phyloP scores from a whole-genome alignment of 1,284 basidiomycete genomes.

The Pyrrhoderma lamaoense region DNA sequence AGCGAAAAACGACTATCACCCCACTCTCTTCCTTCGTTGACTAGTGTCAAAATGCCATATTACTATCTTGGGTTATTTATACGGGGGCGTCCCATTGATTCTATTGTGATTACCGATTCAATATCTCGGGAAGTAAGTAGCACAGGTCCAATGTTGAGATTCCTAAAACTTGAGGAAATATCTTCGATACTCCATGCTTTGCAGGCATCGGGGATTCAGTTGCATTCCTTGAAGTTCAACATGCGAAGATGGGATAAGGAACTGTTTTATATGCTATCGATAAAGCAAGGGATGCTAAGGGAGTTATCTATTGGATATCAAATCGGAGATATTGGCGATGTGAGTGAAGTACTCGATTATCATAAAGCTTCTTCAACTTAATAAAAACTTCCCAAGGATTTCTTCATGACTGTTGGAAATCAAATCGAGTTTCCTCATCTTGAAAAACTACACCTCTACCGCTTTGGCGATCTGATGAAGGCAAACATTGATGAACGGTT shows the following conservation, averaged over 20 bases:
- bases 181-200: constrained; percentile 3
- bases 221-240: constrained; percentile 15
- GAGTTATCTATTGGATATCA: constrained; percentile 16
- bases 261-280: constrained; percentile 18
- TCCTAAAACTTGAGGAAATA: constrained; percentile 10
- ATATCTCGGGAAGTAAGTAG: background rate
- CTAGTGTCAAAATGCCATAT: constrained; percentile 11
- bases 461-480: constrained; percentile 13
- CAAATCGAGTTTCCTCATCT: constrained; percentile 16
- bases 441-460: constrained; percentile 17
- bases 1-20: constrained; percentile 2
- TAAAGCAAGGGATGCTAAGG: constrained; percentile 7
- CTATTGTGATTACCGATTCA: constrained; percentile 12
- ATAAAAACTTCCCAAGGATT: constrained; percentile 4
- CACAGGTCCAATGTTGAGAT: background rate
- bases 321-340: constrained; percentile 9
- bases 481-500: constrained; percentile 3
- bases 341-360: background rate
- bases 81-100: constrained; percentile 9
- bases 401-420: constrained; percentile 17
- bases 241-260: constrained; percentile 17
- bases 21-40: constrained; percentile 8
- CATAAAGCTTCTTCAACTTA: background rate
- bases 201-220: constrained; percentile 2
- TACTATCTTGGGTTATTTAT: constrained; percentile 11